Evolutionary conservation across 306 rosid species (phyloP), one percentile per base, ranked within the genome.

Genomic region (Trifolium pratense): DNA sequence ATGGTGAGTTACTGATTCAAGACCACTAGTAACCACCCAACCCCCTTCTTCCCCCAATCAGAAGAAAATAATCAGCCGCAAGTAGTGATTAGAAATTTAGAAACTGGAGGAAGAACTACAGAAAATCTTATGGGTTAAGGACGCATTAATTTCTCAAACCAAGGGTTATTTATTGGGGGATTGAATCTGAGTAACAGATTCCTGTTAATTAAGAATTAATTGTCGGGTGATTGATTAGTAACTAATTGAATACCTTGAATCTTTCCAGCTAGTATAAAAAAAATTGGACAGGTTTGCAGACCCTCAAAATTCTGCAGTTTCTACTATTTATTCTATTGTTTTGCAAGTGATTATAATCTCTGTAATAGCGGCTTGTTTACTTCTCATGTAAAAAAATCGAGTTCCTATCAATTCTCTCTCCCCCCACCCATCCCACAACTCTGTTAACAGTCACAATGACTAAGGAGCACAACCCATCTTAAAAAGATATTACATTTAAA

Each of bases 401-500:
- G n/a, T 45, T 45, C 57, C 71, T 23, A 15, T 23, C 13, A 23
- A 42, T 20, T 16, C 4, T 21, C 61, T 36, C 39, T 9, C 51
- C 42, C 63, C 13, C 11, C 66, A n/a, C 14, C 5, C 51, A 17
- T 36, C 18, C 12, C 67, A 34, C 15, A 62, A 62, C 9, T 66
- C 76, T 58, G 13, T 60, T 25, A 48, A 60, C 31, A 21, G 20
- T 58, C 25, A 21, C 65, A 75, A 62, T 51, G 52, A 59, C 60
- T 29, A 69, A 62, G 63, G 56, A 53, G 18, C 60, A 46, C 40
- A 15, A 46, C 15, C 34, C 69, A 55, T 25, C 32, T 55, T 43
- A 64, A 70, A 69, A 52, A 40, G 32, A 84, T 56, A 75, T 23
- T 29, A 70, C 17, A 39, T 53, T 80, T 32, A 78, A 84, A 67